Conservation (phyloP, 129 eudicot genomes). For the Heracleum sosnowskyi region DNA sequence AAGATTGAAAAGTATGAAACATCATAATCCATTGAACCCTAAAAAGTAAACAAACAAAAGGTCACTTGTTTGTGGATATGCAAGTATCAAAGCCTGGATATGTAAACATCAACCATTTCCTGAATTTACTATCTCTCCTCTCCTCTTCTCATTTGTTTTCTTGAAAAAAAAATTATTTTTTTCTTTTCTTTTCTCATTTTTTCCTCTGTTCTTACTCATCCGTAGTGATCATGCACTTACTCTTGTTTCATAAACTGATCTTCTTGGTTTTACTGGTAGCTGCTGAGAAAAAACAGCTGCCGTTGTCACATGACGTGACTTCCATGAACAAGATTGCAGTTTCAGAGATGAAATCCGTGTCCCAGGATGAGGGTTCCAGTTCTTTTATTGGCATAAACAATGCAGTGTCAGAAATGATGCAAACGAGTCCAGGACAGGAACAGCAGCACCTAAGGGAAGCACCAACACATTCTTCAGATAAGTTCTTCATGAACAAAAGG, state of each 20-base stretch:
- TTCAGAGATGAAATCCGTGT: neutral
- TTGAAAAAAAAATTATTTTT: neutral
- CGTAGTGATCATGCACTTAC: neutral
- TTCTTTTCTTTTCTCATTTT: neutral
- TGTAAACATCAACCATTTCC: constrained; percentile 4
- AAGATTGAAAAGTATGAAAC: neutral
- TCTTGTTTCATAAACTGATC: neutral
- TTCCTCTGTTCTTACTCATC: neutral
- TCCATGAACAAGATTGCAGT: neutral
- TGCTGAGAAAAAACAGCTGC: neutral
- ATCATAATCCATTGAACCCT: too few relatives aligned
- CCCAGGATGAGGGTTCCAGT: neutral
- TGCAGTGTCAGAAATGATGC: constrained; percentile 13
- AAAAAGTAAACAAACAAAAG: neutral
- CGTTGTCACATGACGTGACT: too few relatives aligned
- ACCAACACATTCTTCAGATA: constrained; percentile 8
- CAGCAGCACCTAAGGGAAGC: constrained; percentile 1
- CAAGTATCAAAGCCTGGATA: constrained; percentile 8
- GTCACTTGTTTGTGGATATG: constrained; percentile 27
- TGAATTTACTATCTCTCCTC: neutral
- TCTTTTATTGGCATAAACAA: neutral
- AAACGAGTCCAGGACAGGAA: neutral
- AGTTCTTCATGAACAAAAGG: constrained; percentile 27
- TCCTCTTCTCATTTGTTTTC: neutral
- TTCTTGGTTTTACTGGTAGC: constrained; percentile 22